A percentile compares a stretch with the other conserved stretches of the same genome.
Conservation (phyloP, 164 flowering plant species). For the Liriodendron chinense region DNA sequence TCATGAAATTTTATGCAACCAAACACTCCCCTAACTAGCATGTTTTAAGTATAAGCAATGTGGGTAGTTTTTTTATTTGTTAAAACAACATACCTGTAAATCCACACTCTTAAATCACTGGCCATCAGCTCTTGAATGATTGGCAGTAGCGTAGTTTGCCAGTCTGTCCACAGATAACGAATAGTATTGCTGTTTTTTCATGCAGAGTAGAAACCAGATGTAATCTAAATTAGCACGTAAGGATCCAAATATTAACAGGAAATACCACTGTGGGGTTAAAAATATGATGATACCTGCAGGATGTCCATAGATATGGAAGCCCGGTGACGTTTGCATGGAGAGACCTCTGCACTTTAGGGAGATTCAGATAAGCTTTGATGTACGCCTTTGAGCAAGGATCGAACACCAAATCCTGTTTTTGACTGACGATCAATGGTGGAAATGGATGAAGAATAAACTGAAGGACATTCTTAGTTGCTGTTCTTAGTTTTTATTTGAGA, state of each 20-base stretch:
- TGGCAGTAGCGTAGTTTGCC: conserved; percentile 29
- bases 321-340: conserved; percentile 23
- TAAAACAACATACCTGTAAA: conserved; percentile 31
- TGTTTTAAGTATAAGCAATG: too few species aligned
- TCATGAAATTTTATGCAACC: too few species aligned
- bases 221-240: not conserved
- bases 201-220: not conserved
- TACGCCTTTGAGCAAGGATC: conserved; percentile 41
- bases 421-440: not conserved
- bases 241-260: not conserved
- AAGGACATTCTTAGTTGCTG: not conserved
- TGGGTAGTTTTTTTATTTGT: too few species aligned
- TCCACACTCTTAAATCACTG: conserved; percentile 32
- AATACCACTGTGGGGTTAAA: not conserved
- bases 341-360: conserved; percentile 36
- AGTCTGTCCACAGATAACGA: conserved; percentile 26
- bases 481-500: not conserved
- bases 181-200: not conserved
- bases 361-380: conserved; percentile 26
- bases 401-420: conserved; percentile 10
- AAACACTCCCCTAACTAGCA: too few species aligned
- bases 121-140: conserved; percentile 28
- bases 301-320: conserved; percentile 21
- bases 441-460: not conserved
- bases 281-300: conserved; percentile 18